Evolutionary conservation across 2,329 filamentous ascomycete species (phyloP).

Genomic region (Sporothrix inflata): DNA sequence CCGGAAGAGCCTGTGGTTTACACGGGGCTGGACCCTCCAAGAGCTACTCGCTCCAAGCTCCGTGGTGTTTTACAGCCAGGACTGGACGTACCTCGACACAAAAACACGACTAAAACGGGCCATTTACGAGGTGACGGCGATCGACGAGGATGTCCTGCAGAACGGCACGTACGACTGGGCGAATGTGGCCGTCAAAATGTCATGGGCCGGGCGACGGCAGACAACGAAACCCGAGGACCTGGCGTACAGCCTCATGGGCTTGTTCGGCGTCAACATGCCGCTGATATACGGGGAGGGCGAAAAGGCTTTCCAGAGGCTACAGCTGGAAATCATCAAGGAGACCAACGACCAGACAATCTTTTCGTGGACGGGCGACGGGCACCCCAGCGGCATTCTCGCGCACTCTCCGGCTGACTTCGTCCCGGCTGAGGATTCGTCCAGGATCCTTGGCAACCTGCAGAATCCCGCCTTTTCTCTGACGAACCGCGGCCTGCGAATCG

Average conservation of each 20-base stretch:
- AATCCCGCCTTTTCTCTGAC: background rate
- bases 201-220: slow-evolving; percentile 30
- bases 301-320: slow-evolving; percentile 31
- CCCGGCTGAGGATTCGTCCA: background rate
- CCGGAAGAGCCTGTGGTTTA: slow-evolving; percentile 40
- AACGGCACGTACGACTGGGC: slow-evolving; percentile 22
- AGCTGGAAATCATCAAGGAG: slow-evolving; percentile 31
- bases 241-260: slow-evolving; percentile 34
- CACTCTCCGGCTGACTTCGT: background rate
- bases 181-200: slow-evolving; percentile 32
- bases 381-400: slow-evolving; percentile 10
- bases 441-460: background rate
- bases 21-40: slow-evolving; percentile 63
- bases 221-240: slow-evolving; percentile 32
- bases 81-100: slow-evolving; percentile 39
- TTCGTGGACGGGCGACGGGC: slow-evolving; percentile 31
- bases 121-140: slow-evolving; percentile 35
- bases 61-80: slow-evolving; percentile 39
- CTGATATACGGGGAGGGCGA: slow-evolving; percentile 33
- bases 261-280: slow-evolving; percentile 34
- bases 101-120: slow-evolving; percentile 32
- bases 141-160: slow-evolving; percentile 33
- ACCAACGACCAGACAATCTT: slow-evolving; percentile 34
- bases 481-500: background rate
- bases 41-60: slow-evolving; percentile 60